These are phyloP conservation scores for Hypoxylon sp. DNA, from an alignment of 2,329 filamentous ascomycete species.

Conservation along the genomic window DNA sequence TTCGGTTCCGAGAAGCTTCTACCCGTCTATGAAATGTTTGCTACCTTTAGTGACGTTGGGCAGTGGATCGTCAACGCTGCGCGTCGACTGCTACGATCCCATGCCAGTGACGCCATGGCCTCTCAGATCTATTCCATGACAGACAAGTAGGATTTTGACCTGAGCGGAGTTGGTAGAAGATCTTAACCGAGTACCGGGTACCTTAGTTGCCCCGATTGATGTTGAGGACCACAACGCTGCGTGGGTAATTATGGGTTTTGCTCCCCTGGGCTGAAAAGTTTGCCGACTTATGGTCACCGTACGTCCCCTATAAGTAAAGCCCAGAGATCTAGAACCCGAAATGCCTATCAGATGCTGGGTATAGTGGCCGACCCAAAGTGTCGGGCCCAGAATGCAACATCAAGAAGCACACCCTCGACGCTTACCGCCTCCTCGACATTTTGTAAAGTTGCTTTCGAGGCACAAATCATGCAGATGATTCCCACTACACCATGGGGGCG, in stretches of 20 bases:
- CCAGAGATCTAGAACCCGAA: conserved; percentile 6
- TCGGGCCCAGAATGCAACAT: conserved; percentile 11
- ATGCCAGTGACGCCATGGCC: background rate
- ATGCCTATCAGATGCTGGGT: conserved; percentile 10
- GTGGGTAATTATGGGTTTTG: too few species aligned
- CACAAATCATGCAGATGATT: conserved; percentile 11
- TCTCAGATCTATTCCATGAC: too few species aligned
- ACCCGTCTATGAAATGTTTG: conserved; percentile 21
- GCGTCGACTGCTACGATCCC: conserved; percentile 12
- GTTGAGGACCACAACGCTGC: too few species aligned
- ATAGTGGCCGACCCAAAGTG: conserved; percentile 14
- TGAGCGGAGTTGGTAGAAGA: background rate
- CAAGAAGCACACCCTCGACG: conserved; percentile 4
- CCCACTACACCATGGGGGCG: conserved; percentile 18
- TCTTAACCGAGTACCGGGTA: background rate
- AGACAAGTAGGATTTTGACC: too few species aligned
- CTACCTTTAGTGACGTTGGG: conserved; percentile 18
- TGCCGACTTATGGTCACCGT: background rate
- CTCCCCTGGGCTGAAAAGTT: background rate
- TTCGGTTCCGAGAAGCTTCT: conserved; percentile 25
- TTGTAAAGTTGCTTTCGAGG: conserved; percentile 10
- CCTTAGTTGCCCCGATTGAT: too few species aligned
- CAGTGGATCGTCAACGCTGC: conserved; percentile 24
- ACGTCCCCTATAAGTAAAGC: conserved; percentile 7
- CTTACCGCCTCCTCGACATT: conserved; percentile 13